A percentile compares a stretch with the other conserved stretches of the same genome.
phyloP scores from a whole-genome alignment of 768 basidiomycete genomes.

The Suillus plorans region DNA sequence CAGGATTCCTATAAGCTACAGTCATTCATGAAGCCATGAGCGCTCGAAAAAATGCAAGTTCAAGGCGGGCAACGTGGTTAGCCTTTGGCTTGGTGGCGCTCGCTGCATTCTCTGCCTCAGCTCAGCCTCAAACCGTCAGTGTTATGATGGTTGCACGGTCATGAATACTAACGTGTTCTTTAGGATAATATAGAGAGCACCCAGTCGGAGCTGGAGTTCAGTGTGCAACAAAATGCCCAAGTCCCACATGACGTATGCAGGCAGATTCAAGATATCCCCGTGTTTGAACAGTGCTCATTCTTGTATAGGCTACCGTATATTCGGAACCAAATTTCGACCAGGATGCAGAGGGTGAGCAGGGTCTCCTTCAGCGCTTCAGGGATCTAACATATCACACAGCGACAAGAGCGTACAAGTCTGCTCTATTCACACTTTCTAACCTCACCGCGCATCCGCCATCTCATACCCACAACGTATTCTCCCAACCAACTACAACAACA shows the following conservation, averaged over 20 bases:
- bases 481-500: conserved; percentile 36
- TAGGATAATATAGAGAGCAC: background rate
- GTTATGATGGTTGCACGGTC: background rate
- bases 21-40: conserved; percentile 17
- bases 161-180: background rate
- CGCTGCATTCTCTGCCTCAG: conserved; percentile 44
- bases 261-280: background rate
- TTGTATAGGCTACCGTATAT: conserved; percentile 14
- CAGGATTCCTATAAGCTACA: background rate
- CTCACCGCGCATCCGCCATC: conserved; percentile 60
- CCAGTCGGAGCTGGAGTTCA: background rate
- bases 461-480: conserved; percentile 51
- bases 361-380: background rate
- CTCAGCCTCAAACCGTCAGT: conserved; percentile 29
- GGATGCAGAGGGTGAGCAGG: conserved; percentile 48
- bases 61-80: conserved; percentile 50
- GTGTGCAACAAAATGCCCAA: background rate
- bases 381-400: conserved; percentile 39
- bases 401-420: conserved; percentile 73
- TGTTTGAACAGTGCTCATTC: background rate
- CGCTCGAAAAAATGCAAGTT: conserved; percentile 19
- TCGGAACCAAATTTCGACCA: conserved; percentile 36
- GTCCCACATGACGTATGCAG: background rate
- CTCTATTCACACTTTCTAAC: conserved; percentile 62
- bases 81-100: conserved; percentile 60